Percentiles rank a stretch among this genome's conserved stretches.
These are phyloP conservation scores for Ascochyta clinopodiicola DNA, from an alignment of 2,329 filamentous ascomycete genomes.

Conservation along the genomic window DNA sequence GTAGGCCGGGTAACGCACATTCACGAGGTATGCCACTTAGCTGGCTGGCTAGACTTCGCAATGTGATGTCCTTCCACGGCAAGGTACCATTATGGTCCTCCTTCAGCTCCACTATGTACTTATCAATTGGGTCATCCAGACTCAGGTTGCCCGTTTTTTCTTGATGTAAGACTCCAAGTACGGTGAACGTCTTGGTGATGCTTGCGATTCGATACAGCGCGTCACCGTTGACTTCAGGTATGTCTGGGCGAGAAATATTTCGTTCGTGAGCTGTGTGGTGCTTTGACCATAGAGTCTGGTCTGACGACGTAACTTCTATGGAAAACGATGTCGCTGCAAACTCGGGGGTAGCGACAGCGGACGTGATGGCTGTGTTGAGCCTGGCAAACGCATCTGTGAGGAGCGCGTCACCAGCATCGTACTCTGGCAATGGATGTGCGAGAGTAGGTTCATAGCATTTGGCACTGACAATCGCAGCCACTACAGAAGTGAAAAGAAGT, in stretches of 20 bases:
- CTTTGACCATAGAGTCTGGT: constrained; percentile 48
- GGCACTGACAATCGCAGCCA: constrained; percentile 20
- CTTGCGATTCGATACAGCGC: constrained; percentile 52
- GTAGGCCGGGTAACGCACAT: constrained; percentile 28
- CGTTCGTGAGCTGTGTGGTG: constrained; percentile 48
- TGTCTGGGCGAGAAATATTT: constrained; percentile 47
- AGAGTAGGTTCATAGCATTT: constrained; percentile 47
- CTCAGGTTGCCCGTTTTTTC: constrained; percentile 44
- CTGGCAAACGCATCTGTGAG: constrained; percentile 39
- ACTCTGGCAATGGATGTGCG: constrained; percentile 48
- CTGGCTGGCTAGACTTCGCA: constrained; percentile 53
- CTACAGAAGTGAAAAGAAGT: neutral
- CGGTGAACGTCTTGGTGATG: constrained; percentile 46
- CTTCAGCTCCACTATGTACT: constrained; percentile 42
- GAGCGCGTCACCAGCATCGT: constrained; percentile 35
- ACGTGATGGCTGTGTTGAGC: constrained; percentile 36
- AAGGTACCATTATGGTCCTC: constrained; percentile 38
- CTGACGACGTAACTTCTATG: constrained; percentile 49
- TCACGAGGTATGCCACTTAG: constrained; percentile 52
- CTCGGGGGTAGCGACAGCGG: constrained; percentile 35
- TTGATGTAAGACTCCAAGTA: constrained; percentile 41
- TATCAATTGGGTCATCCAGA: constrained; percentile 43
- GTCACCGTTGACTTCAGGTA: constrained; percentile 45
- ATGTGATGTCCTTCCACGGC: constrained; percentile 52
- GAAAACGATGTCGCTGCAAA: constrained; percentile 50